Conservation (phyloP, 345 rosid genomes). For the Populus pruinosa region DNA sequence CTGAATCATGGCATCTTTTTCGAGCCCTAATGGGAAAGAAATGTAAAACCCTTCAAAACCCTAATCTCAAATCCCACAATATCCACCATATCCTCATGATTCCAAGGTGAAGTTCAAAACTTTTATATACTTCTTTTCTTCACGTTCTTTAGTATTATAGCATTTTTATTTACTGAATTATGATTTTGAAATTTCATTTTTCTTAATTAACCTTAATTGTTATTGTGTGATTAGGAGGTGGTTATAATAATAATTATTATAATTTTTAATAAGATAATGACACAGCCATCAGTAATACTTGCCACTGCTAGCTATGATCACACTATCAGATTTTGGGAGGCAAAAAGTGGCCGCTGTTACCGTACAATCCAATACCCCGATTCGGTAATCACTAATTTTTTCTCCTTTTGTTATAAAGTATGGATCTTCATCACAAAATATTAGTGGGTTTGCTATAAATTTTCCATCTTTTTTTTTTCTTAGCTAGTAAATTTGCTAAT, state of each 20-base stretch:
- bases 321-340: conserved; percentile 91
- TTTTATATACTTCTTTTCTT: background rate
- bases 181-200: background rate
- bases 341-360: conserved; percentile 89
- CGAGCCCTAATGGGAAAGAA: background rate
- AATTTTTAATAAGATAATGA: conserved; percentile 33
- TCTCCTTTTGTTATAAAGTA: background rate
- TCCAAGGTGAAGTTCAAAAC: background rate
- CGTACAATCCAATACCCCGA: conserved; percentile 91
- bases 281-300: conserved; percentile 81
- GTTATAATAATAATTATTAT: background rate
- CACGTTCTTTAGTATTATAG: background rate
- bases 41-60: conserved; percentile 12
- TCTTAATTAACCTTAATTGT: background rate
- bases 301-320: conserved; percentile 97
- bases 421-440: background rate
- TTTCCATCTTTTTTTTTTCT: background rate
- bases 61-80: background rate
- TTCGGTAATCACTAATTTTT: conserved; percentile 42
- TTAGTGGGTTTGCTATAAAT: background rate
- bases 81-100: conserved; percentile 4
- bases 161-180: background rate
- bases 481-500: background rate
- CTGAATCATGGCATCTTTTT: background rate
- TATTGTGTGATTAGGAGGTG: conserved; percentile 18